Conservation (phyloP, 129 eudicot genomes). For the Pulicaria dysenterica region DNA sequence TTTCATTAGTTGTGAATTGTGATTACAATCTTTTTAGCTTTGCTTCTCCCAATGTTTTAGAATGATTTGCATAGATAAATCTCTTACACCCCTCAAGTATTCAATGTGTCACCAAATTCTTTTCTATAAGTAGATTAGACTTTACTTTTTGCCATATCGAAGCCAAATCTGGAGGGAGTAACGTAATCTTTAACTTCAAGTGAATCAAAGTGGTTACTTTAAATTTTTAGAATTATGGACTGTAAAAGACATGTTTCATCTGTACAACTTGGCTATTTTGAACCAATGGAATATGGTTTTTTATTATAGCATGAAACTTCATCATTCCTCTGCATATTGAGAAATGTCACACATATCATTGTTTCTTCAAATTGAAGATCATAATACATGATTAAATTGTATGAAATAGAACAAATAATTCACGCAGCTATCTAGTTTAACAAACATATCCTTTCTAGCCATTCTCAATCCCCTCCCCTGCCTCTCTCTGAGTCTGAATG, state of each 20-base stretch:
- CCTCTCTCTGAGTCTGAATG: too few species aligned
- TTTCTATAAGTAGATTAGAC: neutral
- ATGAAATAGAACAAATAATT: neutral
- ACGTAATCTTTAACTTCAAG: too few species aligned
- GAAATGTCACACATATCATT: too few species aligned
- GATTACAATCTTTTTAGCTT: neutral
- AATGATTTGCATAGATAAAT: conserved; percentile 6
- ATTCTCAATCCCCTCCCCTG: too few species aligned
- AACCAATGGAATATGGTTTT: too few species aligned
- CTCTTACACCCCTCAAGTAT: neutral
- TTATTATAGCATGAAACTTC: too few species aligned
- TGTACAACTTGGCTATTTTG: too few species aligned
- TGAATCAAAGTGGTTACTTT: too few species aligned
- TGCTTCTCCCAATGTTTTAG: neutral
- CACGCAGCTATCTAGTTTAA: neutral
- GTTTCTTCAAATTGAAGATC: neutral
- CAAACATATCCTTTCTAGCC: neutral
- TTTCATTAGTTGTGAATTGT: conserved; percentile 11
- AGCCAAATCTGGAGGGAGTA: neutral
- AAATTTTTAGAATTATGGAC: too few species aligned
- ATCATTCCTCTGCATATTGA: too few species aligned
- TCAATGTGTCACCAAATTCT: neutral
- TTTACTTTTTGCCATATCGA: neutral
- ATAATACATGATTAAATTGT: neutral
- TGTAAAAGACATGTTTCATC: too few species aligned